Evolutionary conservation across 768 basidiomycete species (phyloP), one percentile per base, ranked within the genome.

Genomic region (Rhodocollybia butyracea): DNA sequence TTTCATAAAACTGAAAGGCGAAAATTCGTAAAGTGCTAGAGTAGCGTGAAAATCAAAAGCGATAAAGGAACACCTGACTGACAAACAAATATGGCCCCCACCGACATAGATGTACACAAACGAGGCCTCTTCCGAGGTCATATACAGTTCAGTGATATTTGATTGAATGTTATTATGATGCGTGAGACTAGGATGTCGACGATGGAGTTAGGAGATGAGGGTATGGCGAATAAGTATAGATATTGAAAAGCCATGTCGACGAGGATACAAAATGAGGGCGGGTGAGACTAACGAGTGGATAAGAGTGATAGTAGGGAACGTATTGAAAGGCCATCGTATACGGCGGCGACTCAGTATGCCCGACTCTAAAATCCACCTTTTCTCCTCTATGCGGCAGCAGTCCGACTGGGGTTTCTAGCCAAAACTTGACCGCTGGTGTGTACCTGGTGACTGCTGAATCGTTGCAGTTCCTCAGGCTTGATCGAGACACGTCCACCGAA

Each of bases 371-470:
- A 47, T 32, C 57, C 57, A 54, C 43, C 43, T 36, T 41, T 47
- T 48, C 46, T 38, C 19, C 54, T 56, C 55, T 56, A 56, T 47
- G 55, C 54, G 19, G 32, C 64, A 29, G 76, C 74, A 50, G 85
- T 85, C 57, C 83, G 75, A 65, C 82, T 84, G 21, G 89, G 89
- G 72, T 91, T 83, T 63, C 89, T 81, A 27, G 89, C 89, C 56
- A 94, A 79, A 13, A 84, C 85, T 47, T 80, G 79, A 38, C 93
- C 91, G n/a, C 85, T 81, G 32, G 84, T 78, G 47, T 84, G 82
- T 5, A 91, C 89, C 72, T 94, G 91, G 69, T 93, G 91, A 60
- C 84, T 86, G 71, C 83, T 86, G 81, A 95, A 92, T 63, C 92
- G 80, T 61, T 87, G 84, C 60, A 94, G 74, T 70, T 94, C 92